Evolutionary conservation across 177 flowering plant species (phyloP), one percentile per base, ranked within the genome.

Genomic region (Vitis hybrid): DNA sequence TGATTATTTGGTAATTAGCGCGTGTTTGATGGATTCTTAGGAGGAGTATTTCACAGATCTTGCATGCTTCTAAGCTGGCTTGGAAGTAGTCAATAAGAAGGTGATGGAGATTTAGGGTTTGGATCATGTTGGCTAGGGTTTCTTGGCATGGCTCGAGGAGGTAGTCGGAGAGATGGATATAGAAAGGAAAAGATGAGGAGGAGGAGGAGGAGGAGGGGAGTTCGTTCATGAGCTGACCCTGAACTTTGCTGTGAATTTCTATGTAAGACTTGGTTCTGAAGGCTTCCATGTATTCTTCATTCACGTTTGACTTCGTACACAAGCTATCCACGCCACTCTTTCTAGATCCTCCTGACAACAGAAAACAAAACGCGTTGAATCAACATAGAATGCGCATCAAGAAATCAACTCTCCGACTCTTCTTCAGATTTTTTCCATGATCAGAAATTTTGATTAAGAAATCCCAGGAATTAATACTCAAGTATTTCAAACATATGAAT

Each of bases 261-360:
- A 64, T 67, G 79, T 87, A 94, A 1, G 98, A 94, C 14, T 87
- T 82, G 6, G 97, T 88, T 74, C 98, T 86, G 45, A 94, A 84
- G 16, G 89, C 93, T 80, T 84, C 80, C 79, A 65, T 73, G 83
- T 92, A 94, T 63, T 94, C 97, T 58, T 89, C 91, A 56, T 85
- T 84, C 0, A 90, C 84, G 64, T 77, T 89, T 74, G 75, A 29
- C 84, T 86, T 87, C 73, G n/a, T 76, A 15, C 69, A 18, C 65
- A 82, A 76, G 82, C 72, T 68, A 71, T 31, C 29, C 19, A 2
- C 71, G 50, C 39, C 1, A 51, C 63, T 64, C 52, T 34, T 51
- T 18, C 26, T 16, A 12, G 75, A 67, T 61, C 66, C 69, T 5
- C 76, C 83, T 80, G 79, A 51, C 26, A 68, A 29, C 20, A 45